Base-by-base conservation (phyloP, 2,329 filamentous ascomycete genomes). In the Trichoderma afroharzianum region DNA sequence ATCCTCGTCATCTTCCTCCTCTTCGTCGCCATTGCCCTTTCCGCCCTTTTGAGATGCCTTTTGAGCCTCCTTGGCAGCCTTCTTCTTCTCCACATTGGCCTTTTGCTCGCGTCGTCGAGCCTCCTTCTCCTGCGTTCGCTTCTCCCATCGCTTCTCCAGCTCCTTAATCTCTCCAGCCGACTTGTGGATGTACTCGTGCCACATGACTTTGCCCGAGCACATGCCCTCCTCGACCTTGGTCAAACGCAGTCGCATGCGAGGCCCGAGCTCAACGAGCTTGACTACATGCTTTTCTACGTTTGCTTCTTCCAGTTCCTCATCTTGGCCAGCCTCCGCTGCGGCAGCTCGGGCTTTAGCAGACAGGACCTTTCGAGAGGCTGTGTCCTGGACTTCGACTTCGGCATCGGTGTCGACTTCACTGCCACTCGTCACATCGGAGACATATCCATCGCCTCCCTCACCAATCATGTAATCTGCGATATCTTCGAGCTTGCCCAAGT, bases 191-290 rank as follows among this genome's bases (percentile, higher is more conserved):
- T 94, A 97, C 79, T 98, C 94, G 81, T 99, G 96, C 96, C 96
- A 99, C 92, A 99, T 93, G 71, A 97, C 88, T 80, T 94, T 96
- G 63, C 96, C 96, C 30, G 88, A 88, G 77, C 94, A 98, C 7
- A 98, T 82, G 1, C 95, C 96, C 76, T 99, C 96, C 79, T 99
- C 96, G 5, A 99, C 95, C 84, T 99, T 99, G 70, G 94, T 95
- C 82, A 99, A 85, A 36, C 95, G 90, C 53, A 99, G 84, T 73
- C 89, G 92, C 92, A 99, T 91, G 68, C 96, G 90, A 1, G 96
- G 96, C 0, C 96, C 96, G 0, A 99, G 84, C 82, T 99, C 96
- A 4, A 97, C 91, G 7, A 99, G 85, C 80, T 97, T 98, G 26
- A 99, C 93, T 0, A 93, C 95, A 58, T 94, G 90, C 76, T 93